These are phyloP conservation scores for Populus alba DNA, from an alignment of 345 rosid genomes.

Conservation along the genomic window DNA sequence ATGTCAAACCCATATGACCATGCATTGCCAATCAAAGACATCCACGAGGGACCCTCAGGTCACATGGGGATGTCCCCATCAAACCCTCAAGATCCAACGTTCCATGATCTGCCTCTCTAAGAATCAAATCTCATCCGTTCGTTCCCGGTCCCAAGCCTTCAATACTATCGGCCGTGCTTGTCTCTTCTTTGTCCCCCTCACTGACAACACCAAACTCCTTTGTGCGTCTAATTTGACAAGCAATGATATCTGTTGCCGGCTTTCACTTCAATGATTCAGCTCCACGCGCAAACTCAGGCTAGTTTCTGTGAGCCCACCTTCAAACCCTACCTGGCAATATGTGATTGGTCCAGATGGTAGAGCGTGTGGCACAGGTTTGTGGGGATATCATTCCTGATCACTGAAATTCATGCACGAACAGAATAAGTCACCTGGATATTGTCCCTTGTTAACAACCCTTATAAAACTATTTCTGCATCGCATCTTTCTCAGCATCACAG, in stretches of 20 bases:
- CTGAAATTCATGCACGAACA: constrained; percentile 34
- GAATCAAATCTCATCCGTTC: constrained; percentile 27
- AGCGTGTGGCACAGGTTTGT: constrained; percentile 19
- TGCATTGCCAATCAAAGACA: constrained; percentile 23
- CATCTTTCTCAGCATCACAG: constrained; percentile 28
- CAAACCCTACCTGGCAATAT: background rate
- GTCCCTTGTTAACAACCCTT: constrained; percentile 18
- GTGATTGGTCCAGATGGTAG: constrained; percentile 3
- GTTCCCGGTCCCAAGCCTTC: constrained; percentile 33
- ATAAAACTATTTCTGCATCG: constrained; percentile 30
- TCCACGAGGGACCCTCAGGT: constrained; percentile 28
- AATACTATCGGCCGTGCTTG: constrained; percentile 34
- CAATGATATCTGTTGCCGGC: constrained; percentile 38
- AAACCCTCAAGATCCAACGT: constrained; percentile 32
- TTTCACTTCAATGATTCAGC: background rate
- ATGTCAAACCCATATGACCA: constrained; percentile 23
- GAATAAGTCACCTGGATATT: constrained; percentile 13
- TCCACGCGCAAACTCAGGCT: constrained; percentile 25
- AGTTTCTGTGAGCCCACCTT: background rate
- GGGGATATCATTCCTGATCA: constrained; percentile 8
- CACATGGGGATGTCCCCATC: constrained; percentile 36
- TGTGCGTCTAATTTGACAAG: constrained; percentile 38
- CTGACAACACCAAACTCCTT: constrained; percentile 25
- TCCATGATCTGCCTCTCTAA: background rate
- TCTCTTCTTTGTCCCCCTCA: constrained; percentile 46